Conservation (phyloP, 257 asterid species). For the Solanum pimpinellifolium region DNA sequence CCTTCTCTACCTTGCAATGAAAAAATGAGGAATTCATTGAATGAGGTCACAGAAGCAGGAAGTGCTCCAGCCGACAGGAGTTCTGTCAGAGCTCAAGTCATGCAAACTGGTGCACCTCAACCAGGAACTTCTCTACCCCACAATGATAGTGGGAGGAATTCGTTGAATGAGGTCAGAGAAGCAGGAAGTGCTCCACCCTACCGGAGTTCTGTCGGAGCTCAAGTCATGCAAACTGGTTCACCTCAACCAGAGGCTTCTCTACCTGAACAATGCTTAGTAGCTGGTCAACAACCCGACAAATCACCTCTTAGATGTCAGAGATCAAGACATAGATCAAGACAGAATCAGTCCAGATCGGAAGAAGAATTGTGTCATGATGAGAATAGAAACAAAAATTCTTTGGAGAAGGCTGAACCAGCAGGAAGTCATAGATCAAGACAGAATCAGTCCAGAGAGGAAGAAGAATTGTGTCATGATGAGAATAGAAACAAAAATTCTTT, state of each 20-base stretch:
- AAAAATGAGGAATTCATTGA: background rate
- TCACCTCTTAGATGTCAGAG: background rate
- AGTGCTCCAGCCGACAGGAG: background rate
- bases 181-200: background rate
- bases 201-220: background rate
- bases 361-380: constrained; percentile 5
- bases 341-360: constrained; percentile 7
- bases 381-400: constrained; percentile 11
- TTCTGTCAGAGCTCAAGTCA: background rate
- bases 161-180: background rate
- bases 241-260: background rate
- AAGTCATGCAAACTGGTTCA: background rate
- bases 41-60: background rate
- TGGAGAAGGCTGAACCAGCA: constrained; percentile 4
- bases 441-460: constrained; percentile 10
- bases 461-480: constrained; percentile 1
- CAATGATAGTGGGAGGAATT: background rate
- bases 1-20: background rate
- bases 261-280: constrained; percentile 4
- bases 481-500: constrained; percentile 12
- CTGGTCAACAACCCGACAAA: constrained; percentile 7
- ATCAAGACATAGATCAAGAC: background rate
- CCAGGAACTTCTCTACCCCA: background rate
- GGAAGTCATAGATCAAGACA: background rate
- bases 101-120: background rate